Evolutionary conservation across 2,329 filamentous ascomycete genomes (phyloP).

Genomic region (Clathrospora elynae): DNA sequence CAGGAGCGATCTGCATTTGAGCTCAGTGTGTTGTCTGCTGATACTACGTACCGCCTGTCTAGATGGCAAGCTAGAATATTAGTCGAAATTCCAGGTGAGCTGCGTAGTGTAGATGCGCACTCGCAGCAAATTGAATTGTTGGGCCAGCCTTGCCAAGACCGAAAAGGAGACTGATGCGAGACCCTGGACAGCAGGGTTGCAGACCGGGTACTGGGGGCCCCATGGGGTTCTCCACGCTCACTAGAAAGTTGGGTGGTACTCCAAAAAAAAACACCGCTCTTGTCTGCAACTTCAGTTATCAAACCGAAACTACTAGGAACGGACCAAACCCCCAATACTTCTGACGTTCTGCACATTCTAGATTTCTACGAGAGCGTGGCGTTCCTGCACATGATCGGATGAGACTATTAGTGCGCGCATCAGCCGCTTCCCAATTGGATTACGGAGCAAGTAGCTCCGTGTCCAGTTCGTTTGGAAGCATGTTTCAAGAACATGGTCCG

Average conservation of each 20-base stretch:
- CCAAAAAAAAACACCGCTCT: slow-evolving; percentile 1
- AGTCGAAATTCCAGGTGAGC: not conserved
- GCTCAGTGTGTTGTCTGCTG: slow-evolving; percentile 2
- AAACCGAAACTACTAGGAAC: slow-evolving; percentile 7
- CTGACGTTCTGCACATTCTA: not conserved
- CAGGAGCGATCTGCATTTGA: not conserved
- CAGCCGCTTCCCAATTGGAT: slow-evolving; percentile 8
- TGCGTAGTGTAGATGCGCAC: not conserved
- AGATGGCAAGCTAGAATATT: not conserved
- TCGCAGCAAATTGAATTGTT: slow-evolving; percentile 4
- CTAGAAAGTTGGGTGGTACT: not conserved
- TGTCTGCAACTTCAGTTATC: not conserved
- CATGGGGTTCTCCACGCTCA: slow-evolving; percentile 9
- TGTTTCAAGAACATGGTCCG: slow-evolving; percentile 19
- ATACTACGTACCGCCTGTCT: not conserved
- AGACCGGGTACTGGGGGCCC: slow-evolving; percentile 6
- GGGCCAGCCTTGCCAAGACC: slow-evolving; percentile 9
- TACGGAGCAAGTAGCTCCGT: slow-evolving; percentile 13
- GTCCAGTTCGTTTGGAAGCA: slow-evolving; percentile 3
- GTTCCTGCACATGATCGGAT: slow-evolving; percentile 6
- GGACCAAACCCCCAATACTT: not conserved
- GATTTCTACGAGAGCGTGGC: not conserved
- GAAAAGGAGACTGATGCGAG: slow-evolving; percentile 6
- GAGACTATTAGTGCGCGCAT: slow-evolving; percentile 7
- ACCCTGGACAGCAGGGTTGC: slow-evolving; percentile 10